These are phyloP conservation scores for Zea luxurians DNA, from an alignment of 176 grass and related monocot genomes.

Conservation along the genomic window DNA sequence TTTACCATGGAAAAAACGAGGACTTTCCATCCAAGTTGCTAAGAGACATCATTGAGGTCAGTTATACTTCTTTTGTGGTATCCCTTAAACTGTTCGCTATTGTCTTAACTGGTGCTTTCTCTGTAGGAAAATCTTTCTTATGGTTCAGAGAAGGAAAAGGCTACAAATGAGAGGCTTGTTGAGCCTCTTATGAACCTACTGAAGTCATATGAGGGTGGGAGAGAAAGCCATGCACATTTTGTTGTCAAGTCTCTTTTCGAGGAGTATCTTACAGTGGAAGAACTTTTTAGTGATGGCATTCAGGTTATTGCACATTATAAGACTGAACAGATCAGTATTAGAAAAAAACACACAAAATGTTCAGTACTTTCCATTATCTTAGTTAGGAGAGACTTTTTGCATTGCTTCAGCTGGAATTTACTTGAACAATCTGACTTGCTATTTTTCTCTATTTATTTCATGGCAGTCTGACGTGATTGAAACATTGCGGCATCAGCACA, in stretches of 20 bases:
- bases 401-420: background rate
- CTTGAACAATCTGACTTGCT: background rate
- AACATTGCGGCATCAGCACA: constrained; percentile 68
- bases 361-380: background rate
- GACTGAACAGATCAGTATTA: constrained; percentile 14
- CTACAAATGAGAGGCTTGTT: constrained; percentile 83
- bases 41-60: constrained; percentile 72
- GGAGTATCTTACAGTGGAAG: constrained; percentile 84
- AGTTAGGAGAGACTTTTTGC: constrained; percentile 1
- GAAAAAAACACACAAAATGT: background rate
- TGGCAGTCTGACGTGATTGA: constrained; percentile 92
- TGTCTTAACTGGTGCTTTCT: constrained; percentile 29
- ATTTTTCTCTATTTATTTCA: background rate
- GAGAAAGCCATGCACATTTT: constrained; percentile 84
- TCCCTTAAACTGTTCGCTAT: constrained; percentile 17
- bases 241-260: constrained; percentile 88
- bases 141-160: constrained; percentile 72
- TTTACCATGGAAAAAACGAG: constrained; percentile 44
- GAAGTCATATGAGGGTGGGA: constrained; percentile 92
- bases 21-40: constrained; percentile 84
- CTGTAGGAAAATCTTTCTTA: constrained; percentile 63
- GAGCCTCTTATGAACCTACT: constrained; percentile 78
- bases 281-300: constrained; percentile 90
- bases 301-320: constrained; percentile 51
- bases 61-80: constrained; percentile 22